Evolutionary conservation across 345 rosid species (phyloP), one percentile per base, ranked within the genome.

Genomic region (Clausena lansium): DNA sequence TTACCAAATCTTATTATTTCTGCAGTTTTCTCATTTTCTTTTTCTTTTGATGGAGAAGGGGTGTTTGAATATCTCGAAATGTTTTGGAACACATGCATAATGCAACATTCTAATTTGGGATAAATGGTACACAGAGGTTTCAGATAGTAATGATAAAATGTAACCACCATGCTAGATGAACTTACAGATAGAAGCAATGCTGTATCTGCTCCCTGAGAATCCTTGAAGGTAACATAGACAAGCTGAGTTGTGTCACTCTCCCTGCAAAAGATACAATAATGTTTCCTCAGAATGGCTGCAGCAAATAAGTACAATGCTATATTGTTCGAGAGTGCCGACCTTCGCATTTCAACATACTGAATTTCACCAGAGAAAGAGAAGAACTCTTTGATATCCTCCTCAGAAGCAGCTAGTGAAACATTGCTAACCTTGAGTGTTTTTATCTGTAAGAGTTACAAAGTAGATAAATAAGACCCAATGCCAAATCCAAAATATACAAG

Each of bases 121-220:
- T 76, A 1, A 41, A 39, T 59, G 14, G 76, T 10, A 25, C 13
- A 39, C 13, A 30, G 41, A 39, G 14, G 25, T 27, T 30, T 58
- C 63, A 55, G 38, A 57, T 10, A 20, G 33, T 24, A 33, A 38
- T 27, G 32, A 6, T 22, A 6, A 52, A 45, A 30, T 36, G 11
- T 57, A 6, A 54, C 32, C n/a, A 28, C 41, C 50, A 28, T 39
- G 41, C 4, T 35, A 10, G 45, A 80, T 35, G 30, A 25, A 76
- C 86, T n/a, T 77, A 88, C 91, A n/a, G 89, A 83, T 35, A 86
- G 84, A 24, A 88, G 88, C 27, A 79, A 66, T 15, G 91, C 91
- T 4, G 86, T 88, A 55, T 88, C 91, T 25, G 89, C 89, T 36
- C 80, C 89, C 75, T 81, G 86, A 22, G 70, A 22, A 8, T 83